Base-by-base conservation (phyloP, 495 filamentous ascomycete species). In the Trichoderma reesei region DNA sequence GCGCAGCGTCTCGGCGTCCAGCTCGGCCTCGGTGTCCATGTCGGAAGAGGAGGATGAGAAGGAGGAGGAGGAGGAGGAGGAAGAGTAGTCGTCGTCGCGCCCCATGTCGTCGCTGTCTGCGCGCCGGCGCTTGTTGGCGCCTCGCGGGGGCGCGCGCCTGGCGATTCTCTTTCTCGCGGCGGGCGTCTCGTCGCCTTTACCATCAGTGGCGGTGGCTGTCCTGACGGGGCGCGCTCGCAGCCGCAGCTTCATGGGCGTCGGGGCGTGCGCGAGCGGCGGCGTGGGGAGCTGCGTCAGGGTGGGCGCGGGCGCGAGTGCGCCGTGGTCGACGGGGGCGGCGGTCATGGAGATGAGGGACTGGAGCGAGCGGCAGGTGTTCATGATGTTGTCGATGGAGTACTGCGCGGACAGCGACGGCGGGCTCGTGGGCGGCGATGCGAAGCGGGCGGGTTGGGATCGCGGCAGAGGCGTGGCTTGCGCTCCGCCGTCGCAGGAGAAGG, bases 291-390 rank as follows among this genome's bases (percentile, higher is more conserved):
- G 77, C 67, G 85, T 78, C 64, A 81, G 81, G 65, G 80, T 79
- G 44, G 84, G 79, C 33, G 80, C 78, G 4, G 74, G 72, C 41
- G 77, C 76, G 1, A 73, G 69, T 72, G 74, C 74, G 51, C 31
- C 20, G 31, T 56, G 51, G 51, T 56, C 31, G 51, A 10, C 11
- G 69, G 71, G 65, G 34, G 75, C 44, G 36, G 68, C 66, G 60
- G 71, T 67, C 65, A 78, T 65, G 73, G 76, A 75, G 33, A 91
- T 79, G 65, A 90, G 84, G 0, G 85, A 84, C 68, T 91, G 88
- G 0, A 91, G 81, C 3, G 86, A 83, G 72, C 86, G 87, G 73
- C 87, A 90, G 63, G 87, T 86, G 48, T 80, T 82, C 68, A 86
- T 79, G 63, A 90, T 82, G 73, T 85, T 83, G 67, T 82, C 80